Evolutionary conservation across 2,329 filamentous ascomycete species (phyloP).

Genomic region (Pseudodiploospora longispora): DNA sequence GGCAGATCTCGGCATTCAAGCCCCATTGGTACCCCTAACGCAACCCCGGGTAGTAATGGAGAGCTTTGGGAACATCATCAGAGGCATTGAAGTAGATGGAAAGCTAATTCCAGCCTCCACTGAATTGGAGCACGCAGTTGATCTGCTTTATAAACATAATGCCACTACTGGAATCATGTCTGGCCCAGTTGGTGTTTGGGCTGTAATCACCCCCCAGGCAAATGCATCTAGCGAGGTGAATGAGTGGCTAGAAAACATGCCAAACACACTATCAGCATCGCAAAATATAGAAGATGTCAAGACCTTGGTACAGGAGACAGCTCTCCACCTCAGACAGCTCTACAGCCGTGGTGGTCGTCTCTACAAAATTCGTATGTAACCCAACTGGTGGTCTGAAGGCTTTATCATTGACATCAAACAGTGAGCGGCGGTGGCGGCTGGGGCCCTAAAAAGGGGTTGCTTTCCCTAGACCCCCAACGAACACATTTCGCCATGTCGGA

Average conservation of each 20-base stretch:
- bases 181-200: slow-evolving; percentile 61
- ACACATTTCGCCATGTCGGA: slow-evolving; percentile 37
- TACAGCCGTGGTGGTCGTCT: slow-evolving; percentile 36
- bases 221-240: not conserved
- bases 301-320: slow-evolving; percentile 16
- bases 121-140: slow-evolving; percentile 61
- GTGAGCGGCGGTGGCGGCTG: slow-evolving; percentile 79
- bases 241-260: slow-evolving; percentile 7
- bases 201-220: slow-evolving; percentile 50
- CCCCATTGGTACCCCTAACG: slow-evolving; percentile 56
- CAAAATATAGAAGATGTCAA: slow-evolving; percentile 6
- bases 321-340: slow-evolving; percentile 23
- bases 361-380: slow-evolving; percentile 29
- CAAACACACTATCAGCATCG: slow-evolving; percentile 6
- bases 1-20: slow-evolving; percentile 20
- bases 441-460: slow-evolving; percentile 70
- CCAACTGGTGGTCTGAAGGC: not conserved
- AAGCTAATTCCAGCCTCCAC: slow-evolving; percentile 53
- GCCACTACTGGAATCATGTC: slow-evolving; percentile 13
- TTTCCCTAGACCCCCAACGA: slow-evolving; percentile 68
- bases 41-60: slow-evolving; percentile 51
- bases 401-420: slow-evolving; percentile 17
- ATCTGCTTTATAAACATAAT: slow-evolving; percentile 42
- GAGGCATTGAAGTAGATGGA: slow-evolving; percentile 46
- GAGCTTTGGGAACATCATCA: slow-evolving; percentile 72